These are phyloP conservation scores for Schizopora paradoxa DNA, from an alignment of 1,284 basidiomycete genomes.

Conservation along the genomic window DNA sequence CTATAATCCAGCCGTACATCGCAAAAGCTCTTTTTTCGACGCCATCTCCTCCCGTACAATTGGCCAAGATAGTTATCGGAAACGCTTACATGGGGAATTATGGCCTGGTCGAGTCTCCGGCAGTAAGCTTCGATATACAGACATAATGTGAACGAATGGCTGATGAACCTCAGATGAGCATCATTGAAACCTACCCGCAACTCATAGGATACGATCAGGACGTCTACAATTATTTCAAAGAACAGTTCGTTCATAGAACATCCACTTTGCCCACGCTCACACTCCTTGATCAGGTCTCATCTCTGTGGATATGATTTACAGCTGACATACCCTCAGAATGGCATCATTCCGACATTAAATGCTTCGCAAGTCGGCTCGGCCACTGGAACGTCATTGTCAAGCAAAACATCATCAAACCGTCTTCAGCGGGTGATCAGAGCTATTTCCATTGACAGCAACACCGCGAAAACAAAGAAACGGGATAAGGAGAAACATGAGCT, in stretches of 20 bases:
- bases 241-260: constrained; percentile 43
- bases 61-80: constrained; percentile 62
- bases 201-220: constrained; percentile 61
- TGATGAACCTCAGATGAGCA: constrained; percentile 34
- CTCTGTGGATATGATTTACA: constrained; percentile 63
- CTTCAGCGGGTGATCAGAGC: no score
- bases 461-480: background rate
- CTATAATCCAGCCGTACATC: constrained; percentile 53
- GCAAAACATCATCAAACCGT: background rate
- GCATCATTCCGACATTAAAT: constrained; percentile 40
- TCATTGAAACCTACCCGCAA: constrained; percentile 66
- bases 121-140: constrained; percentile 38
- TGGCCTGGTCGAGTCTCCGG: constrained; percentile 42
- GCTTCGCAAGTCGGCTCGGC: constrained; percentile 2
- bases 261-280: background rate
- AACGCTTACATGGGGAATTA: constrained; percentile 51
- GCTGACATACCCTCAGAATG: constrained; percentile 61
- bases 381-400: constrained; percentile 5
- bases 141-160: background rate
- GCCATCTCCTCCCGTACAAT: constrained; percentile 56
- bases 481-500: constrained; percentile 7
- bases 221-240: constrained; percentile 59
- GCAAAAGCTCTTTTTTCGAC: constrained; percentile 59
- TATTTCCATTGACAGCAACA: background rate
- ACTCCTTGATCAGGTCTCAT: constrained; percentile 36